These are phyloP conservation scores for Cucumis hystrix DNA, from an alignment of 306 rosid genomes.

Conservation along the genomic window DNA sequence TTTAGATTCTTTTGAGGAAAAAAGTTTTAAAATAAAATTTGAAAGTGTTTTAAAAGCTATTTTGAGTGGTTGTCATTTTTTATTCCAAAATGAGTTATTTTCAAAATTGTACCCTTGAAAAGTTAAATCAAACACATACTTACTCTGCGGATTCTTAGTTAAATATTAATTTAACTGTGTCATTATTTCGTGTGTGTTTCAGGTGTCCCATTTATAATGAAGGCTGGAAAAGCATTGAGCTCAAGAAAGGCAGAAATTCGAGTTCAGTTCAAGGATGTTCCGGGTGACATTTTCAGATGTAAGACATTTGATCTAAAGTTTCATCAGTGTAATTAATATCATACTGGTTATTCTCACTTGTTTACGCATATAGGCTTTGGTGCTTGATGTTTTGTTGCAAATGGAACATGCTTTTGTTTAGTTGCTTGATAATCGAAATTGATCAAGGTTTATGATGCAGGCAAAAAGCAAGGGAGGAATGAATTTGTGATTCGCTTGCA, in stretches of 20 bases:
- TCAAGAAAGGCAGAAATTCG: constrained; percentile 90
- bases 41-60: too few species aligned
- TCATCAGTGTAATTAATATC: neutral
- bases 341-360: neutral
- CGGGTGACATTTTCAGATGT: constrained; percentile 97
- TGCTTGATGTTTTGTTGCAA: neutral
- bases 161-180: neutral
- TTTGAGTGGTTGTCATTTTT: too few species aligned
- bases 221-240: constrained; percentile 90
- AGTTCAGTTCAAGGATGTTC: constrained; percentile 94
- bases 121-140: too few species aligned
- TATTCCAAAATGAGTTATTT: too few species aligned
- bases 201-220: constrained; percentile 92
- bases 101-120: too few species aligned
- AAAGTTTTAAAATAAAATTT: too few species aligned
- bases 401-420: neutral
- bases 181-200: neutral
- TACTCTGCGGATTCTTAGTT: neutral
- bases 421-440: neutral
- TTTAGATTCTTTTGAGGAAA: too few species aligned
- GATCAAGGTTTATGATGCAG: constrained; percentile 26
- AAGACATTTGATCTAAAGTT: constrained; percentile 13
- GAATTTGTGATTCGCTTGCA: constrained; percentile 14
- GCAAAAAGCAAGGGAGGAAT: constrained; percentile 61
- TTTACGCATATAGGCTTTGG: neutral